These are phyloP conservation scores for Paramecium caudatum DNA, from an alignment of 73 alveolate genomes.

Conservation along the genomic window DNA sequence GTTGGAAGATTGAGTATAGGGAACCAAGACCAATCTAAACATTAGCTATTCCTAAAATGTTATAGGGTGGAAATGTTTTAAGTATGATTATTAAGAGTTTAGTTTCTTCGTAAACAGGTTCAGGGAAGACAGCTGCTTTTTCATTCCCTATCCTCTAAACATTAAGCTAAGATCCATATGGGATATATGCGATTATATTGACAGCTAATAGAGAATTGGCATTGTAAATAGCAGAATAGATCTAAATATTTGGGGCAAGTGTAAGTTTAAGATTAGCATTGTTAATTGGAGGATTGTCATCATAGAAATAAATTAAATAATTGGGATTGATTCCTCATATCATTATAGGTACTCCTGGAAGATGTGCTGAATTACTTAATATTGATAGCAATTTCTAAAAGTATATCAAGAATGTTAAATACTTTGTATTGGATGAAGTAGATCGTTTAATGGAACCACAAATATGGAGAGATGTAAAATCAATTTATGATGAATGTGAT, in stretches of 20 bases:
- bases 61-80: slow-evolving; percentile 49
- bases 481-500: background rate
- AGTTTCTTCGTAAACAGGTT: slow-evolving; percentile 94
- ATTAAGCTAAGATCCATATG: slow-evolving; percentile 94
- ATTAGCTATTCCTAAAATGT: slow-evolving; percentile 56
- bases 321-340: slow-evolving; percentile 93
- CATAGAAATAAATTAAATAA: slow-evolving; percentile 85
- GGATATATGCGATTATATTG: slow-evolving; percentile 91
- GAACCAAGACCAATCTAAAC: slow-evolving; percentile 71
- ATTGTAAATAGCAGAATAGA: slow-evolving; percentile 89
- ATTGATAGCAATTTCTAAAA: slow-evolving; percentile 79
- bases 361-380: slow-evolving; percentile 85
- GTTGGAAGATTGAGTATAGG: slow-evolving; percentile 71
- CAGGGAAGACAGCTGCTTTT: slow-evolving; percentile 99
- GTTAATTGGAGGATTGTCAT: slow-evolving; percentile 95
- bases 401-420: slow-evolving; percentile 88
- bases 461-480: slow-evolving; percentile 59
- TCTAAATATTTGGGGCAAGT: slow-evolving; percentile 89
- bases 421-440: slow-evolving; percentile 97
- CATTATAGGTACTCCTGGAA: slow-evolving; percentile 97
- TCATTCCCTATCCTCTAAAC: slow-evolving; percentile 94
- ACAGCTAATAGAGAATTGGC: slow-evolving; percentile 98
- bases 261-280: slow-evolving; percentile 87
- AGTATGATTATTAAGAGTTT: slow-evolving; percentile 38
- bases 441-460: slow-evolving; percentile 89